Conservation (phyloP, 2,329 filamentous ascomycete genomes). For the Talaromyces sp. region DNA sequence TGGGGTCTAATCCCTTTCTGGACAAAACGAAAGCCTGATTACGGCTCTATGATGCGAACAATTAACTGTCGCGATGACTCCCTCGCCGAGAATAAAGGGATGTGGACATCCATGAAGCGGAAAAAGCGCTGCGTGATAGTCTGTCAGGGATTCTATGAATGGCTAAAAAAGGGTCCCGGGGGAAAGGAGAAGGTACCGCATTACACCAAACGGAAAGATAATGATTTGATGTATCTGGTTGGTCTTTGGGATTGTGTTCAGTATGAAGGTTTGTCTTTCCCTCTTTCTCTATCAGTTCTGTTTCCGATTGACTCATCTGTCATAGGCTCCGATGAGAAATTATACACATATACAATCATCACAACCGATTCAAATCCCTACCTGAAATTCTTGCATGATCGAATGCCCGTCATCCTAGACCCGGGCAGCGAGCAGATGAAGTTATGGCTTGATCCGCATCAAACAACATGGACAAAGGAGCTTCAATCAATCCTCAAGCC, state of each 20-base stretch:
- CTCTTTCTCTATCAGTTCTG: not conserved
- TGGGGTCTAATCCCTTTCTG: constrained; percentile 94
- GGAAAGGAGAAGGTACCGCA: constrained; percentile 79
- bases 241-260: constrained; percentile 86
- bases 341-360: constrained; percentile 89
- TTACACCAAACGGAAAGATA: constrained; percentile 76
- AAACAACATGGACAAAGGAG: constrained; percentile 68
- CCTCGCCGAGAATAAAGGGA: constrained; percentile 65
- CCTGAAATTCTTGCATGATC: constrained; percentile 80
- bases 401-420: constrained; percentile 92
- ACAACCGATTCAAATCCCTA: constrained; percentile 82
- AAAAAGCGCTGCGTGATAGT: constrained; percentile 82
- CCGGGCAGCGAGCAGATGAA: constrained; percentile 64
- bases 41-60: constrained; percentile 71
- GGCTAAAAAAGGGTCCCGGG: constrained; percentile 70
- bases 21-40: constrained; percentile 79
- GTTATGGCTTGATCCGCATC: constrained; percentile 71
- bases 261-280: constrained; percentile 59
- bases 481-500: constrained; percentile 76
- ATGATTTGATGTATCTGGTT: constrained; percentile 78
- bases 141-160: constrained; percentile 93
- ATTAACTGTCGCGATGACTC: constrained; percentile 96
- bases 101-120: constrained; percentile 91
- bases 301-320: constrained; percentile 1
- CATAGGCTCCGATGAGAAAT: constrained; percentile 59